Evolutionary conservation across 1,284 basidiomycete genomes (phyloP).

Genomic region (Tetrapyrgos nigripes): DNA sequence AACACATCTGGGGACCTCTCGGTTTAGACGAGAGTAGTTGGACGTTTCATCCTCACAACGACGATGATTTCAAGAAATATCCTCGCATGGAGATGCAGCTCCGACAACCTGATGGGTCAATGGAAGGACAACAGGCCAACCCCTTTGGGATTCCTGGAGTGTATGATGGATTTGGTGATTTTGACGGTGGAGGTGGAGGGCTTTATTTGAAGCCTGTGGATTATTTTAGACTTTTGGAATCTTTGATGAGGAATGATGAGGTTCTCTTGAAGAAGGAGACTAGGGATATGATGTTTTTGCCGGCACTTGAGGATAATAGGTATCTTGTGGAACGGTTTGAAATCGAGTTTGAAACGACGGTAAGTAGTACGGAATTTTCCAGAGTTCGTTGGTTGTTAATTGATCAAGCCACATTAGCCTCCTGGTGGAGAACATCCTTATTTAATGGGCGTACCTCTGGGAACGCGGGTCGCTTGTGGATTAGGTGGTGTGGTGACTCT

Average conservation of each 20-base stretch:
- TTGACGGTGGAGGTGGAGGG: not conserved
- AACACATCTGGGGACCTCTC: constrained; percentile 24
- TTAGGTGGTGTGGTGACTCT: not conserved
- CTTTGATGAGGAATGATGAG: not conserved
- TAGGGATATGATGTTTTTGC: not conserved
- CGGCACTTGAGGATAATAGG: not conserved
- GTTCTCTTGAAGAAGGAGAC: not conserved
- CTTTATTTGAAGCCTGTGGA: not conserved
- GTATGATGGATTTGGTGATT: not conserved
- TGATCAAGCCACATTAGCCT: too few relatives aligned
- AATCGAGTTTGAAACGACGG: not conserved
- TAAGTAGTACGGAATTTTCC: too few relatives aligned
- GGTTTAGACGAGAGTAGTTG: constrained; percentile 14
- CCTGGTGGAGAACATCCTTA: not conserved
- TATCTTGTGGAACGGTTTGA: not conserved
- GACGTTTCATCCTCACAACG: not conserved
- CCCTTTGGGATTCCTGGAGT: not conserved
- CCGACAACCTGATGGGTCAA: constrained; percentile 24
- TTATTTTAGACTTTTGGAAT: not conserved
- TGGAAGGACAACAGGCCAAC: not conserved
- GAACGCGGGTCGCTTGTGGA: not conserved
- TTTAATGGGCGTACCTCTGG: not conserved
- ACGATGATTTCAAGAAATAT: not conserved
- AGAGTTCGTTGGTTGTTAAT: too few relatives aligned
- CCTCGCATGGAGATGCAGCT: not conserved